phyloP scores from a whole-genome alignment of 305 asterid genomes.

The Withania somnifera region DNA sequence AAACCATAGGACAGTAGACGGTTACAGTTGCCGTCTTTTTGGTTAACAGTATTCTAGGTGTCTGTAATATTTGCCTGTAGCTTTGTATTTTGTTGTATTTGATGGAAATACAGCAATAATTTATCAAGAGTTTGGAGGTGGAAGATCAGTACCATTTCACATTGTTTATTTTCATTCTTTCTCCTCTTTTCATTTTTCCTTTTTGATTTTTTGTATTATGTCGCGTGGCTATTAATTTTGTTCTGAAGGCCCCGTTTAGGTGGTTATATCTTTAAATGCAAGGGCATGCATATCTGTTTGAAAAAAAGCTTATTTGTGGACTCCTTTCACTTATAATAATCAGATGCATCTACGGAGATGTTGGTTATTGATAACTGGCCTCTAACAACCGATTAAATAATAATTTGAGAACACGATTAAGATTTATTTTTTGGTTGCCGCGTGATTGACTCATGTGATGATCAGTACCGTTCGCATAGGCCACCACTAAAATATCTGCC shows the following conservation, averaged over 20 bases:
- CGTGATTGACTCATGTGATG: background rate
- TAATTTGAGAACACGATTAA: too few species aligned
- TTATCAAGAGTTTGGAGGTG: conserved; percentile 30
- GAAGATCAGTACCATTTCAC: background rate
- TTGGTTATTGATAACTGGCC: background rate
- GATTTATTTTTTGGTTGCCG: background rate
- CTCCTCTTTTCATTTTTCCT: background rate
- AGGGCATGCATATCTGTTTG: background rate
- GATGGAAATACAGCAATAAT: conserved; percentile 57
- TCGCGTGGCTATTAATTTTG: background rate
- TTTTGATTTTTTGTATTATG: background rate
- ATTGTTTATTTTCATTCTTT: background rate
- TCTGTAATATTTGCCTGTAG: conserved; percentile 43
- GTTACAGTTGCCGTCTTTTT: conserved; percentile 24
- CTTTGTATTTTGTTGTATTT: conserved; percentile 69
- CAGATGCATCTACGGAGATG: background rate
- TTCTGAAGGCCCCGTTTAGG: too few species aligned
- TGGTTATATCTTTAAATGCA: background rate
- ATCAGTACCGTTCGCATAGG: background rate
- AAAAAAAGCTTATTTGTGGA: background rate
- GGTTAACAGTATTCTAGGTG: conserved; percentile 35
- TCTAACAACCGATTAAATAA: background rate
- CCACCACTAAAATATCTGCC: background rate
- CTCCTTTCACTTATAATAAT: background rate
- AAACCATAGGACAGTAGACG: conserved; percentile 33